These are phyloP conservation scores for Rhododendron henanense DNA, from an alignment of 148 eudicot species.

Conservation along the genomic window DNA sequence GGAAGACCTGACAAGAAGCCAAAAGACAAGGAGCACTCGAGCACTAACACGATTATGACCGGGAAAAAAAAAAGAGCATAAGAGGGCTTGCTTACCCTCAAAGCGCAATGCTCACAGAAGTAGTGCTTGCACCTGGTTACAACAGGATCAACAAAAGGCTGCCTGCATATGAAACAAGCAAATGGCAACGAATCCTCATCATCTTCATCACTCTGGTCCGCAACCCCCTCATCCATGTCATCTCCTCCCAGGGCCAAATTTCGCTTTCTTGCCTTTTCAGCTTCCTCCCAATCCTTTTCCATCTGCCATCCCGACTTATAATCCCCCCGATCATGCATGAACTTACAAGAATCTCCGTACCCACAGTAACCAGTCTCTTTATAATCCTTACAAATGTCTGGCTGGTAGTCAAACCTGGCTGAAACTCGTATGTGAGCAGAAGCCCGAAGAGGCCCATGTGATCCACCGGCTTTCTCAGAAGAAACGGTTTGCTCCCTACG, in stretches of 20 bases:
- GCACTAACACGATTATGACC: not conserved
- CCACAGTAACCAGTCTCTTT: slow-evolving; percentile 97
- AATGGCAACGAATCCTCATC: slow-evolving; percentile 70
- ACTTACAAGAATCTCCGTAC: slow-evolving; percentile 96
- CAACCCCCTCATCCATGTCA: slow-evolving; percentile 43
- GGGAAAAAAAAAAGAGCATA: not conserved
- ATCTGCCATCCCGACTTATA: slow-evolving; percentile 95
- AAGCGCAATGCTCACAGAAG: slow-evolving; percentile 90
- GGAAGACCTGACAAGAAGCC: not conserved
- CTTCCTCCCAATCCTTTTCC: slow-evolving; percentile 93
- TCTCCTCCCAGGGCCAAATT: slow-evolving; percentile 66
- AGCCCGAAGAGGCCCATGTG: slow-evolving; percentile 95
- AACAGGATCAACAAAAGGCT: slow-evolving; percentile 85
- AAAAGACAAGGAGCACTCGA: not conserved
- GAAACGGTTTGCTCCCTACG: slow-evolving; percentile 87
- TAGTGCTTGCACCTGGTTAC: slow-evolving; percentile 90
- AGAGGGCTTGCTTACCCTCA: slow-evolving; percentile 44
- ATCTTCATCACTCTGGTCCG: slow-evolving; percentile 44
- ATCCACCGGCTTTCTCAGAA: slow-evolving; percentile 85
- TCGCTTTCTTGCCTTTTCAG: slow-evolving; percentile 68
- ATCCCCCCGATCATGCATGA: slow-evolving; percentile 96
- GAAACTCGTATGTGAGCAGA: slow-evolving; percentile 93
- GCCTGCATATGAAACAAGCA: slow-evolving; percentile 80
- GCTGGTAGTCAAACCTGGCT: slow-evolving; percentile 92
- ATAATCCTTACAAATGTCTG: slow-evolving; percentile 93